Evolutionary conservation across 192 early-diverging fungal species (phyloP).

Genomic region (Spizellomyces punctatus): DNA sequence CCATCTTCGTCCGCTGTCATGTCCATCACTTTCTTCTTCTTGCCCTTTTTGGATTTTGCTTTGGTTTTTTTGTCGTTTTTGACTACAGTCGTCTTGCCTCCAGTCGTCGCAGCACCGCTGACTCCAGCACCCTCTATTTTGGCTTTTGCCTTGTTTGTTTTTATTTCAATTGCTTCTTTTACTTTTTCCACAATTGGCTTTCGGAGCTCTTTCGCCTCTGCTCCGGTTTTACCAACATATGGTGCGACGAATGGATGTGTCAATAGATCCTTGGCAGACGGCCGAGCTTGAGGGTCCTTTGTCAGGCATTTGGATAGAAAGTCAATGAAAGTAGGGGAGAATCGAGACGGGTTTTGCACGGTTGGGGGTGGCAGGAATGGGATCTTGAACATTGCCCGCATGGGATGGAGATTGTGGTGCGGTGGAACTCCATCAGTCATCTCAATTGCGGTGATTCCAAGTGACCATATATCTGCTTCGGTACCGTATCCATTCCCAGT

Average conservation of each 20-base stretch:
- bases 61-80: conserved; percentile 2
- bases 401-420: conserved; percentile 41
- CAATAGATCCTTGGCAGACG: conserved; percentile 36
- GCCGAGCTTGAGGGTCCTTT: conserved; percentile 37
- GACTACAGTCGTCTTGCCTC: no score
- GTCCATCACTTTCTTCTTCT: conserved; percentile 13
- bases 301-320: conserved; percentile 45
- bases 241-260: conserved; percentile 38
- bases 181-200: conserved; percentile 33
- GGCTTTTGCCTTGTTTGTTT: not conserved
- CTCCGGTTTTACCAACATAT: not conserved
- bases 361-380: conserved; percentile 46
- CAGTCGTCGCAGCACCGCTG: not conserved
- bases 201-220: conserved; percentile 19
- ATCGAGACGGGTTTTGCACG: conserved; percentile 13
- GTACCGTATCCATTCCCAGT: conserved; percentile 51
- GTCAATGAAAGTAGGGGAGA: conserved; percentile 27
- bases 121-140: not conserved
- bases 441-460: conserved; percentile 65
- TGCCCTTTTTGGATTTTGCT: conserved; percentile 16
- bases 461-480: conserved; percentile 60
- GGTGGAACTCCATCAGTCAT: conserved; percentile 62
- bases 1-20: conserved; percentile 1
- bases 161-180: conserved; percentile 10
- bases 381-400: conserved; percentile 53